Evolutionary conservation across 495 filamentous ascomycete genomes (phyloP).

Genomic region (Penicillium robsamsonii): DNA sequence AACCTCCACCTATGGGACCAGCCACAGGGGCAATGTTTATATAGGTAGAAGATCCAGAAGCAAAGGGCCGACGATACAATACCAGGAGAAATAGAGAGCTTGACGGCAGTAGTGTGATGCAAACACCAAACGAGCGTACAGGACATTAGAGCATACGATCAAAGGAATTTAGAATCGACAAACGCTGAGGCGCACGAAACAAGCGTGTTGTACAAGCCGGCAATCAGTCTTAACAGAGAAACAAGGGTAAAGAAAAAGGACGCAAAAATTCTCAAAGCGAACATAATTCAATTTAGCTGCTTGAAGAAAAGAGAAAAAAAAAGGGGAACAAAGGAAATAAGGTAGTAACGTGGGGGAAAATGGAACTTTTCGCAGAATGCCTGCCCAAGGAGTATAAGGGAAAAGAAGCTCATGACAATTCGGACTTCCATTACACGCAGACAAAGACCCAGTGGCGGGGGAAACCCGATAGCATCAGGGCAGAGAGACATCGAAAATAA

Average conservation of each 20-base stretch:
- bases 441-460: conserved; percentile 33
- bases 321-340: conserved; percentile 36
- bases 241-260: conserved; percentile 27
- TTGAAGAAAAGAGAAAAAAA: conserved; percentile 36
- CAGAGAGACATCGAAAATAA: conserved; percentile 20
- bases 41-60: conserved; percentile 8
- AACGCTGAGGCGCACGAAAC: conserved; percentile 27
- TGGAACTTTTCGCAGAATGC: conserved; percentile 52
- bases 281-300: conserved; percentile 47
- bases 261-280: conserved; percentile 37
- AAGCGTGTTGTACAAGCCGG: conserved; percentile 29
- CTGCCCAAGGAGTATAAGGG: conserved; percentile 47
- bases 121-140: conserved; percentile 18
- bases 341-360: conserved; percentile 26
- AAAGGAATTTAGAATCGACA: conserved; percentile 21
- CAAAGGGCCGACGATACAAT: conserved; percentile 1
- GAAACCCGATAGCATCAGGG: conserved; percentile 22
- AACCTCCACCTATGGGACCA: conserved; percentile 4
- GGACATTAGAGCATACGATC: conserved; percentile 11
- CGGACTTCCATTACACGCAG: conserved; percentile 41
- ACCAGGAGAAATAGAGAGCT: conserved; percentile 13
- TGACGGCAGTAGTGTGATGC: conserved; percentile 15
- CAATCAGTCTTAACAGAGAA: conserved; percentile 26
- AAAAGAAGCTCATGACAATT: conserved; percentile 41
- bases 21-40: conserved; percentile 1